phyloP scores from a whole-genome alignment of 306 rosid genomes.

The Mimosa bimucronata region DNA sequence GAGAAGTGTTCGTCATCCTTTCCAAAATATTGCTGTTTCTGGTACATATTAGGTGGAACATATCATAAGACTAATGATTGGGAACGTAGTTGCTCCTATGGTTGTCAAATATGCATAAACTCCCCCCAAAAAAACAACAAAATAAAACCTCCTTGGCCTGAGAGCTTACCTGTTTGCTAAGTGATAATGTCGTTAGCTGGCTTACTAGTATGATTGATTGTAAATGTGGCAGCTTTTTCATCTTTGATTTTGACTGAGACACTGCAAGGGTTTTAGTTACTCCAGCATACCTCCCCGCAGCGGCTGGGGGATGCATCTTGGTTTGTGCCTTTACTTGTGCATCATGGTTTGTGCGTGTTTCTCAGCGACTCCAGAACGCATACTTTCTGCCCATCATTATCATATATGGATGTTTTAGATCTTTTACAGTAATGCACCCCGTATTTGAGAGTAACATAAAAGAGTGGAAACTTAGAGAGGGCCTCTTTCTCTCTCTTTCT shows the following conservation, averaged over 20 bases:
- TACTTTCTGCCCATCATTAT: not conserved
- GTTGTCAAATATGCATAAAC: constrained; percentile 27
- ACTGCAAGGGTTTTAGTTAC: constrained; percentile 15
- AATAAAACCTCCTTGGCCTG: not conserved
- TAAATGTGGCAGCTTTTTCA: constrained; percentile 36
- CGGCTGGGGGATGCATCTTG: no score
- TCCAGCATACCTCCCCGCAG: no score
- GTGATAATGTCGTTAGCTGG: not conserved
- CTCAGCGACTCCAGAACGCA: not conserved
- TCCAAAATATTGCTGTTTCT: constrained; percentile 4
- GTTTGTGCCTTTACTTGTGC: constrained; percentile 1
- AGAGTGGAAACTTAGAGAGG: not conserved
- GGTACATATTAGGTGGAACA: constrained; percentile 14
- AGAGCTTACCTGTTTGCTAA: constrained; percentile 27
- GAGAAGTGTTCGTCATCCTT: not conserved
- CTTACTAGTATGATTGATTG: constrained; percentile 20
- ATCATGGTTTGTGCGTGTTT: not conserved
- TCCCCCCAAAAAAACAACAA: not conserved
- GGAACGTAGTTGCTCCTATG: not conserved
- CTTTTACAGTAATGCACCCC: not conserved
- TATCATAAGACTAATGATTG: constrained; percentile 14
- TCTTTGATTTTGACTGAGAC: constrained; percentile 19
- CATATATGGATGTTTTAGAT: not conserved
- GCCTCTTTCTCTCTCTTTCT: not conserved
- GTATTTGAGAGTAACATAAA: not conserved